phyloP scores from a whole-genome alignment of 1,284 basidiomycete genomes.

The Ceratobasidium sp. region DNA sequence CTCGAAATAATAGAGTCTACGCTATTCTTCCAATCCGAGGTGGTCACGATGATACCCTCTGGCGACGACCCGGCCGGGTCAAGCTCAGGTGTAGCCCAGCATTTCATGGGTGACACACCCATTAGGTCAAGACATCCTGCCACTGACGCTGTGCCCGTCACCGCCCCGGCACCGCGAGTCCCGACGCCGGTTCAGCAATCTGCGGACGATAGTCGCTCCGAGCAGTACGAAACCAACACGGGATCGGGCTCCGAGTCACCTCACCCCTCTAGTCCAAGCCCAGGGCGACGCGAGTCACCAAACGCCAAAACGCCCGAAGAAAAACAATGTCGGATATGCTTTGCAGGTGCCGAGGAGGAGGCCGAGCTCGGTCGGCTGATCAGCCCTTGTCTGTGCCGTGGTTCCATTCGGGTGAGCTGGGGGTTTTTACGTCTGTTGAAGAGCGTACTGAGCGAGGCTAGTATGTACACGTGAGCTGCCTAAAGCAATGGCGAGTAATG shows the following conservation, averaged over 20 bases:
- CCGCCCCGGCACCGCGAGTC: slow-evolving; percentile 18
- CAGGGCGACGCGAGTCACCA: slow-evolving; percentile 21
- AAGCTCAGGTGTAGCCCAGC: slow-evolving; percentile 35
- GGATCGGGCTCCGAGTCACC: slow-evolving; percentile 24
- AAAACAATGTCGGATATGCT: slow-evolving; percentile 71
- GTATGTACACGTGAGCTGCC: slow-evolving; percentile 80
- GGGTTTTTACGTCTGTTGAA: slow-evolving; percentile 29
- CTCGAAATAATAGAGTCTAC: slow-evolving; percentile 7
- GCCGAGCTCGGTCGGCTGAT: slow-evolving; percentile 70
- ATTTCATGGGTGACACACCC: background rate
- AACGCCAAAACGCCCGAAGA: slow-evolving; percentile 39
- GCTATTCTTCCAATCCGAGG: background rate
- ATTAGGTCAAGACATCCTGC: slow-evolving; percentile 36
- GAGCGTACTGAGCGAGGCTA: slow-evolving; percentile 53
- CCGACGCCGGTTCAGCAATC: slow-evolving; percentile 8
- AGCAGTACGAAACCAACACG: slow-evolving; percentile 10
- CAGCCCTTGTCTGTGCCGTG: slow-evolving; percentile 79
- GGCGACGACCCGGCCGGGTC: slow-evolving; percentile 35
- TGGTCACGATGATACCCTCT: slow-evolving; percentile 35
- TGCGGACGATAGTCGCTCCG: background rate
- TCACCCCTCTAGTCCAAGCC: background rate
- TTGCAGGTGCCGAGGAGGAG: slow-evolving; percentile 70
- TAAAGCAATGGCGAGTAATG: slow-evolving; percentile 74
- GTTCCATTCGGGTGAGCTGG: slow-evolving; percentile 75
- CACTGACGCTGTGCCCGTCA: slow-evolving; percentile 24